Evolutionary conservation across 768 basidiomycete species (phyloP), one percentile per base, ranked within the genome.

Genomic region (Cyclocybe cylindracea): DNA sequence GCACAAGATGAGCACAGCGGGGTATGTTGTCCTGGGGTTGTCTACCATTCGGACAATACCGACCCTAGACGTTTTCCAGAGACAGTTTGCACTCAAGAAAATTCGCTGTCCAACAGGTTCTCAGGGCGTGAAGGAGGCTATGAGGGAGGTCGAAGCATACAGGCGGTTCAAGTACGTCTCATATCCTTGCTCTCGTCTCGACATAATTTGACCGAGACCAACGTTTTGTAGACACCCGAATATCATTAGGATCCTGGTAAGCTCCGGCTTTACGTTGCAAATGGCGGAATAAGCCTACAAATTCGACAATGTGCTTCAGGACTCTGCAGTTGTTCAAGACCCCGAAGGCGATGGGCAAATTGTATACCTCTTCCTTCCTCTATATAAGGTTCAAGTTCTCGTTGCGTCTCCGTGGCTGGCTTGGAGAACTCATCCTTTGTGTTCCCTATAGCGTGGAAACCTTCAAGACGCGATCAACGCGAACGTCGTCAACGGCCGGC

Each of bases 11-110:
- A 92, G 61, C 77, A 82, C 53, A 92, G 90, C 61, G 89, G 89
- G 45, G 91, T 91, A 64, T 61, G 86, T 73, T 35, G 24, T 34
- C 33, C 13, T n/a, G 9, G n/a, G 5, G 24, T 35, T 42, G 2
- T 13, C 7, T 7, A 13, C 34, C 2, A 35, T 5, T 11, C 4
- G 36, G 4, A 7, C 9, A 24, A 34, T 40, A 38, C 34, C 38
- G 8, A 52, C 36, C 9, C 19, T 48, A 5, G 41, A 39, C 18
- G 6, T 14, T 9, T 18, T 32, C 1, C 69, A 94, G 83, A 81
- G 94, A 56, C 84, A 91, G 76, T 98, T 96, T 61, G 97, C 97
- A 0, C 75, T 99, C 56, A 99, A 99, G 78, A 98, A 97, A 73
- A 95, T 97, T 65, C 80, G 94, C 39, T 95, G 94, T 76, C 93